Evolutionary conservation across 495 filamentous ascomycete genomes (phyloP).

Genomic region (Talaromyces nanjingensis): DNA sequence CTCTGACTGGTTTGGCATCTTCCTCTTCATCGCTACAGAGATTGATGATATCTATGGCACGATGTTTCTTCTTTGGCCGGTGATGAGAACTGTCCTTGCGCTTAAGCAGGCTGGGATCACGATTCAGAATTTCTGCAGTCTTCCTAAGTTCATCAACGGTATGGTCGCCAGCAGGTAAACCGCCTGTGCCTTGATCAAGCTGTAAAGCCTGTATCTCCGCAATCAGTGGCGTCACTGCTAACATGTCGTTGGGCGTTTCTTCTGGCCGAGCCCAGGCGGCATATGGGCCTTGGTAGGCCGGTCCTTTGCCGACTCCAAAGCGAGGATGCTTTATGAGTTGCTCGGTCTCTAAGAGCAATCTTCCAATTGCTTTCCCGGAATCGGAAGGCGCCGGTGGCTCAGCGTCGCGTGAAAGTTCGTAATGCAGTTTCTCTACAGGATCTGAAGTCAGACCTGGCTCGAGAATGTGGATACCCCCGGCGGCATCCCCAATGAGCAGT

Average conservation of each 20-base stretch:
- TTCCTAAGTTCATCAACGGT: conserved; percentile 17
- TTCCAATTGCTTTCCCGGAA: conserved; percentile 22
- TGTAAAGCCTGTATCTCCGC: conserved; percentile 22
- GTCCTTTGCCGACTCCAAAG: conserved; percentile 40
- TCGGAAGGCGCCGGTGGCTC: conserved; percentile 11
- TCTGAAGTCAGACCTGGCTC: conserved; percentile 32
- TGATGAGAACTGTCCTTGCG: conserved; percentile 12
- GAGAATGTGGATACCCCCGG: conserved; percentile 64
- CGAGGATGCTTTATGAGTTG: conserved; percentile 32
- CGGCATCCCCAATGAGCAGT: conserved; percentile 69
- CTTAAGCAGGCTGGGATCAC: conserved; percentile 11
- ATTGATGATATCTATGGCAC: conserved; percentile 7
- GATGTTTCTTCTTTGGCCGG: neutral
- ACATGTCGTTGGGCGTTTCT: conserved; percentile 9
- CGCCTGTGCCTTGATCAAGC: conserved; percentile 17
- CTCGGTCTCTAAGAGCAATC: conserved; percentile 24
- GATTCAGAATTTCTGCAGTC: conserved; percentile 24
- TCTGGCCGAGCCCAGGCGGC: conserved; percentile 34
- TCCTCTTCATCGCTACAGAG: conserved; percentile 17
- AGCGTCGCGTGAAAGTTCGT: conserved; percentile 16
- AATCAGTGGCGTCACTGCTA: conserved; percentile 16
- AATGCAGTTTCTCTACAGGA: conserved; percentile 14
- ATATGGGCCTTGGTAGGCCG: conserved; percentile 37
- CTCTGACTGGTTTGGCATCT: neutral
- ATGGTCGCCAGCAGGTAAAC: conserved; percentile 6